These are phyloP conservation scores for Pestalotiopsis sp. DNA, from an alignment of 2,329 filamentous ascomycete genomes.

Conservation along the genomic window DNA sequence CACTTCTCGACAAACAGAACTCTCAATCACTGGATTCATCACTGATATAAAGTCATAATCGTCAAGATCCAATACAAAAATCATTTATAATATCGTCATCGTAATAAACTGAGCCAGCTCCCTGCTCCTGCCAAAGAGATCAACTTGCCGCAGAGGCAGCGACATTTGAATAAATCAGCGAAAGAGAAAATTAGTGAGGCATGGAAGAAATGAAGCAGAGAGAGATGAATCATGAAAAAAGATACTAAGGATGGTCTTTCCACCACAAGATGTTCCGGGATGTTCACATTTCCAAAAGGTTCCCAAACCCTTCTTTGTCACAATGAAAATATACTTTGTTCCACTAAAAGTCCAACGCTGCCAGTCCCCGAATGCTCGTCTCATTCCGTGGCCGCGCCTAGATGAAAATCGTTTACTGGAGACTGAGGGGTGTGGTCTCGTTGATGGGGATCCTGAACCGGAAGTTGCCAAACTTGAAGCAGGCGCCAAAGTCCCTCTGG, in stretches of 20 bases:
- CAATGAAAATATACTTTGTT: background rate
- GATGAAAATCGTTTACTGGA: background rate
- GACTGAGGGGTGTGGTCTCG: background rate
- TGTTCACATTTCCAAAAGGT: background rate
- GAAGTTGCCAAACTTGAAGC: constrained; percentile 6
- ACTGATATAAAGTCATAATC: too few species aligned
- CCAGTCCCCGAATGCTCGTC: background rate
- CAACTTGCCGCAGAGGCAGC: too few species aligned
- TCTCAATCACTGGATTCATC: too few species aligned
- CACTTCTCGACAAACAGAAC: too few species aligned
- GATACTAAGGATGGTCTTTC: background rate
- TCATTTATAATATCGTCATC: too few species aligned
- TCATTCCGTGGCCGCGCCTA: background rate
- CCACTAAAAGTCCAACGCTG: background rate
- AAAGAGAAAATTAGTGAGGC: too few species aligned
- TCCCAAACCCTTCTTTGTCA: background rate
- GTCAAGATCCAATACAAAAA: too few species aligned
- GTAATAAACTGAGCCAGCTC: too few species aligned
- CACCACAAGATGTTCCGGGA: background rate
- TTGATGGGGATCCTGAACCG: background rate
- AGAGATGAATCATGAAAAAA: background rate
- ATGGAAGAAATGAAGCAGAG: too few species aligned
- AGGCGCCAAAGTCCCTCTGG: constrained; percentile 3
- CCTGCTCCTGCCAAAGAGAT: too few species aligned
- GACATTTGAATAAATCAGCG: too few species aligned